Evolutionary conservation across 2,329 filamentous ascomycete species (phyloP), one percentile per base, ranked within the genome.

Genomic region (Cadophora malorum): DNA sequence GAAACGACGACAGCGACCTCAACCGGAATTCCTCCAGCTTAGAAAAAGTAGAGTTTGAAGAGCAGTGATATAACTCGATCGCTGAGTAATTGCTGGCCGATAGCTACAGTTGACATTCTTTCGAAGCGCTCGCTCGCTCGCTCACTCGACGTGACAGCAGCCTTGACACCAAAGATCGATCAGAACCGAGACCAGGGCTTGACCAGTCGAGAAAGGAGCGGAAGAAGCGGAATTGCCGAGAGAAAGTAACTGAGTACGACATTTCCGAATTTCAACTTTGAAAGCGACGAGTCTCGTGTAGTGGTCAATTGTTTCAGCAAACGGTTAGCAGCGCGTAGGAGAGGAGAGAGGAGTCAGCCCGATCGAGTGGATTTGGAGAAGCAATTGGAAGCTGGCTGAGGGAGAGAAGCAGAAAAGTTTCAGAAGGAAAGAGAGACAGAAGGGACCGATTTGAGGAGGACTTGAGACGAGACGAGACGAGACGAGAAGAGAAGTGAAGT

Each of bases 1-100:
- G 52, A 28, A 47, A 56, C 49, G 47, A 59, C 64, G 52, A 47
- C 53, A 31, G 50, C 25, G 38, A 62, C 63, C 28, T 52, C 66
- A n/a, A 55, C 21, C 19, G 21, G 31, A 23, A 41, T 47, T 10
- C 16, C 38, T 41, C 59, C 31, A 28, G 28, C 50, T 61, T 28
- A 14, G 16, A 23, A 28, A 38, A 25, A 65, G 16, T 3, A 47
- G 33, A 23, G 21, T 33, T 47, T 25, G 63, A 47, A 50, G 52
- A 56, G 1, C 21, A 7, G 23, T 33, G 25, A 25, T 3, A 56
- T 8, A 33, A 4, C 9, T n/a, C 21, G 19, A 28, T 16, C 12
- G 33, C 61, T 41, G 49, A 50, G 38, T 52, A 63, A 25, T 41
- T 53, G 47, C 2, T 49, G 33, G 21, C 14, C 21, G 33, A 59